These are phyloP conservation scores for Vaucheria bursata DNA, from an alignment of 352 stramenopile genomes.

Conservation along the genomic window DNA sequence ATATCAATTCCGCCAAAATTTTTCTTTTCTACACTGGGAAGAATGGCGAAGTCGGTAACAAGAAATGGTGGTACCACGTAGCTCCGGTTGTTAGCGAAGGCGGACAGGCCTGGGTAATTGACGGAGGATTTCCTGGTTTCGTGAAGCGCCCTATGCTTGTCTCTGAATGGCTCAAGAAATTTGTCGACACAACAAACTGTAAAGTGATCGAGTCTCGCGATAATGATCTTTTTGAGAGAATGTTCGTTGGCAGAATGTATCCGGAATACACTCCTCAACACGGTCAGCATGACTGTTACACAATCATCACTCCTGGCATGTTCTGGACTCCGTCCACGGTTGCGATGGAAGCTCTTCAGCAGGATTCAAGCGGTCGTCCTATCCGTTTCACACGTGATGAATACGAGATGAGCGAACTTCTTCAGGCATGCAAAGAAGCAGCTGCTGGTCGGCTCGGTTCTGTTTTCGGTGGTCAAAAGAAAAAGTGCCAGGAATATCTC, in stretches of 20 bases:
- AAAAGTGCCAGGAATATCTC: background rate
- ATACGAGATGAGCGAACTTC: background rate
- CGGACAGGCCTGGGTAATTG: no score
- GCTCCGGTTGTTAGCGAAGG: no score
- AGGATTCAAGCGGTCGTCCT: background rate
- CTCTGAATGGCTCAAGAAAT: slow-evolving; percentile 1
- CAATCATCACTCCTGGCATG: background rate
- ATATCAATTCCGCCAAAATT: no score
- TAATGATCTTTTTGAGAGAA: background rate
- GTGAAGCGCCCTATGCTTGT: no score
- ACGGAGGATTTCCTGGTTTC: no score
- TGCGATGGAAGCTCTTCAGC: background rate
- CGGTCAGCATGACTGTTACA: background rate
- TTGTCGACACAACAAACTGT: background rate
- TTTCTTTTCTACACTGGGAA: no score
- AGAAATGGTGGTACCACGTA: no score
- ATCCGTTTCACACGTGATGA: background rate
- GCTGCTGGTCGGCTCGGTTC: background rate
- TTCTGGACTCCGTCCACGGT: background rate
- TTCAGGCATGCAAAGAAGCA: background rate
- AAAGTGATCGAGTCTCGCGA: background rate
- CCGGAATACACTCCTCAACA: background rate
- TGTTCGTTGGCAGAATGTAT: background rate
- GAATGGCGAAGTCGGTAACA: no score
- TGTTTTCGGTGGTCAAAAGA: background rate